Evolutionary conservation across 139 green algal genomes (phyloP), one percentile per base, ranked within the genome.

Genomic region (Coccomyxa sp.): DNA sequence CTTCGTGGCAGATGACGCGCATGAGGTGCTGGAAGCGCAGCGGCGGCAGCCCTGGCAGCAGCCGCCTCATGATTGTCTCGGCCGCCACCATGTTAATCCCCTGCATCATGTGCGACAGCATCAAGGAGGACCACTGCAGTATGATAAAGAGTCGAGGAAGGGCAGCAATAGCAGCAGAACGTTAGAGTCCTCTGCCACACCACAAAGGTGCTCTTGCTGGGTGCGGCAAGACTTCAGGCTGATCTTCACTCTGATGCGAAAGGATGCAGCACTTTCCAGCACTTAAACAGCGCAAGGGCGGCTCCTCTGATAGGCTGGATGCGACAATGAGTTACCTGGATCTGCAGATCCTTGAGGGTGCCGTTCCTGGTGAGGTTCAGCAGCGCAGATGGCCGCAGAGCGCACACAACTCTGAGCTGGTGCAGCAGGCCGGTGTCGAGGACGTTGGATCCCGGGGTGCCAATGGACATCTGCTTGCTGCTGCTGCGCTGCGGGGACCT

Each of bases 21-120:
- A 91, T 90, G 69, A 89, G 84, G 70, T 86, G 75, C 86, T 93
- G 88, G 82, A 93, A 92, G 33, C 73, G 74, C 50, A 80, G 73
- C 14, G 85, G 41, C n/a, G 78, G 76, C 14, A 90, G 80, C 8
- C n/a, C n/a, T 7, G 68, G 41, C 74, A 93, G 55, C 68, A 93
- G 41, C 6, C 74, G 41, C 76, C 90, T 73, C 38, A 91, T 33
- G 29, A 86, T 54, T 35, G 54, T 68, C 70, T 85, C 82, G 5
- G 88, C 80, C 68, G 90, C 90, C 44, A 73, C 68, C 0, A 89
- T 70, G 78, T 74, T 88, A 35, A 85, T 78, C 70, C 73, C 78
- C 37, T 87, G 18, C 18, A 16, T 9, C 38, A 34, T 22, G 36
- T 12, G 36, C 10, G 22, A 37, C 27, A 24, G 37, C 6, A 5